Evolutionary conservation across 108 stramenopile genomes (phyloP).

Genomic region (Nitzschia putrida): DNA sequence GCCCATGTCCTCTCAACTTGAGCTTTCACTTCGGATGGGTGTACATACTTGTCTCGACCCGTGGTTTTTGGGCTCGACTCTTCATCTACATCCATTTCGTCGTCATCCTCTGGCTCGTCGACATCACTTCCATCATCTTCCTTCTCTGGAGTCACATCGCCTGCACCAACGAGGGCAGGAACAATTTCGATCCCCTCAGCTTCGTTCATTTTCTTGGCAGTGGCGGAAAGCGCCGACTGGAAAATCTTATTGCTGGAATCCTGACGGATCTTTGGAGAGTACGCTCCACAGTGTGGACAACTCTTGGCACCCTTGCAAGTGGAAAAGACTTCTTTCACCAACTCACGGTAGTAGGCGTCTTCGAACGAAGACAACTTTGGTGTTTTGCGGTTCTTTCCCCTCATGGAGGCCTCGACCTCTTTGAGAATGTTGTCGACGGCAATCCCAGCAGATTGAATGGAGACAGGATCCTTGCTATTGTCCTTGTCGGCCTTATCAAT

Average conservation of each 20-base stretch:
- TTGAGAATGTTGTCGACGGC: constrained; percentile 46
- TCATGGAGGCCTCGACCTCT: constrained; percentile 9
- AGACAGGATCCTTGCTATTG: not conserved
- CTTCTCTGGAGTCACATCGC: constrained; percentile 10
- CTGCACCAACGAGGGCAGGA: constrained; percentile 55
- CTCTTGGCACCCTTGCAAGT: constrained; percentile 51
- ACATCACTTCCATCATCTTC: constrained; percentile 41
- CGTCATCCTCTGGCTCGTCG: constrained; percentile 21
- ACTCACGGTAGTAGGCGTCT: constrained; percentile 51
- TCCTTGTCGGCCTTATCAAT: constrained; percentile 15
- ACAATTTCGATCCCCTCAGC: constrained; percentile 62
- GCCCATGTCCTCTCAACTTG: constrained; percentile 91
- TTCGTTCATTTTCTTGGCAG: constrained; percentile 52
- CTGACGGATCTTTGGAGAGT: constrained; percentile 86
- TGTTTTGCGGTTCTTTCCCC: not conserved
- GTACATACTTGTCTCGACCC: constrained; percentile 84
- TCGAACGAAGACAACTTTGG: constrained; percentile 53
- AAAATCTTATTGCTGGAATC: constrained; percentile 96
- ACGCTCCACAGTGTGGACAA: constrained; percentile 92
- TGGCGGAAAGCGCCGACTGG: constrained; percentile 53
- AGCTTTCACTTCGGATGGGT: constrained; percentile 89
- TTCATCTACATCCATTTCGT: constrained; percentile 47
- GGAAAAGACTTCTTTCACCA: constrained; percentile 74
- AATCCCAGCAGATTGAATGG: constrained; percentile 22
- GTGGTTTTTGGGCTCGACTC: not conserved